Evolutionary conservation across 495 filamentous ascomycete species (phyloP), one percentile per base, ranked within the genome.

Genomic region (Penicillium canescens): DNA sequence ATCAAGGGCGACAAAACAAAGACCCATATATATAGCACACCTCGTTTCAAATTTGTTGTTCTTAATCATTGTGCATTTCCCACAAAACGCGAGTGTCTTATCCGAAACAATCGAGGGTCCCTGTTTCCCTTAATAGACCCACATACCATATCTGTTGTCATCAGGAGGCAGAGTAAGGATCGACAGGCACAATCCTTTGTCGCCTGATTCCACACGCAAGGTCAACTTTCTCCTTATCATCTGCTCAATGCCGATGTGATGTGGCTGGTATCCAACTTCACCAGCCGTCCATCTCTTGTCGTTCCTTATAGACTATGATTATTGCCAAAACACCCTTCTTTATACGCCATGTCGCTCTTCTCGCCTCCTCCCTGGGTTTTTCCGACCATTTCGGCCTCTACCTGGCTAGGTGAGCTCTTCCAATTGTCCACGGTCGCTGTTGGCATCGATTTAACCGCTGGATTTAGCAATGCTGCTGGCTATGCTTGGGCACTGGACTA

Each of bases 401-500:
- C 49, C 3, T 51, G 49, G 49, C 33, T 51, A 51, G 49, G 49
- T 51, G 49, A 51, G 49, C 16, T 31, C 7, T 18, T 35, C 28
- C 18, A 14, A 37, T 24, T 10, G 2, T 43, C 13, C 11, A 42
- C 21, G 20, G 6, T 51, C 40, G 21, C 33, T 6, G 8, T 34
- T 21, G 8, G 2, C 4, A 7, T 6, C 42, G 10, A 42, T 34
- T 28, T 51, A 36, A 51, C 40, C 28, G 34, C 13, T 21, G 28
- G 16, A 34, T 55, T 23, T 45, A 62, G 59, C 47, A 4, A 59
- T 48, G 55, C 51, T 62, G 9, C 46, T 54, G 13, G 37, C 51
- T 21, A 54, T 62, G 55, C 34, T 62, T 14, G 56, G 51, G n/a
- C 55, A 62, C 9, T 62, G 59, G 59, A 46, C 46, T 8, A 43